These are phyloP conservation scores for Trichoderma gamsii DNA, from an alignment of 495 filamentous ascomycete genomes.

Conservation along the genomic window DNA sequence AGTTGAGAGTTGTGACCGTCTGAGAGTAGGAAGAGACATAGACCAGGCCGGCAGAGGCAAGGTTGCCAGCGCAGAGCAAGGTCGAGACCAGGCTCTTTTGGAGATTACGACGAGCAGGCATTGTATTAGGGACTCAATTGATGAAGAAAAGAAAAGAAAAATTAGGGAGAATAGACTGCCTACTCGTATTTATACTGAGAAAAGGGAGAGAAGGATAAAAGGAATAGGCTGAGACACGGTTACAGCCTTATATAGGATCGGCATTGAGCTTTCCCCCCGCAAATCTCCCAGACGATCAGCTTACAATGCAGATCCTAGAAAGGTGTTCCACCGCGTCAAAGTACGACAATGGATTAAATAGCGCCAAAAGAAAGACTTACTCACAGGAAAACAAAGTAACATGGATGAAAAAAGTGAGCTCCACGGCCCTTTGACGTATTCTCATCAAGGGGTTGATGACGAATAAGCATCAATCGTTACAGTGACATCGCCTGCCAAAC, in stretches of 20 bases:
- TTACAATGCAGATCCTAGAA: background rate
- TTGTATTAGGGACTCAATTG: background rate
- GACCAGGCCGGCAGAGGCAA: conserved; percentile 38
- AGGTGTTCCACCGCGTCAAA: too few species aligned
- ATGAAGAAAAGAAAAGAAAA: background rate
- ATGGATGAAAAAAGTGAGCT: background rate
- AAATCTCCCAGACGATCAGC: background rate
- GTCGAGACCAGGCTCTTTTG: conserved; percentile 9
- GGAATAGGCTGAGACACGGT: background rate
- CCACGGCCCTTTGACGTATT: background rate
- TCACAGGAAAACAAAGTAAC: too few species aligned
- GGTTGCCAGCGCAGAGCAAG: conserved; percentile 26
- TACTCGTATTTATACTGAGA: background rate
- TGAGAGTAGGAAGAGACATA: conserved; percentile 59
- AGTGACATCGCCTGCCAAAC: conserved; percentile 4
- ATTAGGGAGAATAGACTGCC: background rate
- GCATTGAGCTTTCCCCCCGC: background rate
- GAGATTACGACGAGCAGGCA: background rate
- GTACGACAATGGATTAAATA: too few species aligned
- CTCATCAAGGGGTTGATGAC: background rate
- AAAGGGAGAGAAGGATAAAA: background rate
- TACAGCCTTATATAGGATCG: background rate
- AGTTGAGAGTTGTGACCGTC: conserved; percentile 48
- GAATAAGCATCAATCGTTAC: background rate
- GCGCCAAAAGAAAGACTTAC: too few species aligned